Percentiles rank a stretch among this genome's conserved stretches.
Evolutionary conservation across 2,329 filamentous ascomycete genomes (phyloP).

Genomic region (Claviceps sp.): DNA sequence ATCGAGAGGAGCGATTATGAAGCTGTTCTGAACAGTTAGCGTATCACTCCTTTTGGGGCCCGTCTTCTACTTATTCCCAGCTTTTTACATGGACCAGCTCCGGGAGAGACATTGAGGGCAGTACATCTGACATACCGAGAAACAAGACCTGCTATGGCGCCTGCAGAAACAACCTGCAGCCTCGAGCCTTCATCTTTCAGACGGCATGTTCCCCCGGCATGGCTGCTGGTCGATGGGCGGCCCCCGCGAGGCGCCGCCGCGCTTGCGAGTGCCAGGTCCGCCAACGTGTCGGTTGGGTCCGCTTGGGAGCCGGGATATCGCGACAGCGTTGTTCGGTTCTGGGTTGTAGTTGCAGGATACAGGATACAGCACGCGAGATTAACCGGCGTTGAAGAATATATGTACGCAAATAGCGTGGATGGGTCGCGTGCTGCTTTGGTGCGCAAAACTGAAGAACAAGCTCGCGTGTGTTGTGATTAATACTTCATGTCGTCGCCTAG

Average conservation of each 20-base stretch:
- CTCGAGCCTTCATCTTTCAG: slow-evolving; percentile 50
- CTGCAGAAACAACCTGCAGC: slow-evolving; percentile 42
- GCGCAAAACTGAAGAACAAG: background rate
- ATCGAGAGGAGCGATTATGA: slow-evolving; percentile 88
- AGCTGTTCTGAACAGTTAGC: slow-evolving; percentile 34
- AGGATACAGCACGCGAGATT: too few species aligned
- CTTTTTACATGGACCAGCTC: background rate
- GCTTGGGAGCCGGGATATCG: background rate
- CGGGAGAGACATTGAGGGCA: background rate
- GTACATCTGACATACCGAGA: slow-evolving; percentile 51
- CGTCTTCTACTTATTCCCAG: background rate
- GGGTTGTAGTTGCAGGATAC: too few species aligned
- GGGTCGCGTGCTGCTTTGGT: background rate
- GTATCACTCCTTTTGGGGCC: background rate
- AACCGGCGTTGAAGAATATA: too few species aligned
- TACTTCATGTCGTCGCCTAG: background rate
- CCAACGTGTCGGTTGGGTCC: slow-evolving; percentile 3
- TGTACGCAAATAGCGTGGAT: too few species aligned
- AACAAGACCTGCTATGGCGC: slow-evolving; percentile 63
- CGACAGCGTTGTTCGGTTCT: too few species aligned
- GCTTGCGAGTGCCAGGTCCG: slow-evolving; percentile 3
- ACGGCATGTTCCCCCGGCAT: slow-evolving; percentile 19
- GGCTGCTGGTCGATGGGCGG: slow-evolving; percentile 19
- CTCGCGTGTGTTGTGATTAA: too few species aligned
- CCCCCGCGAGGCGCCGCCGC: slow-evolving; percentile 1